Evolutionary conservation across 768 basidiomycete genomes (phyloP), one percentile per base, ranked within the genome.

Genomic region (Artomyces pyxidatus): DNA sequence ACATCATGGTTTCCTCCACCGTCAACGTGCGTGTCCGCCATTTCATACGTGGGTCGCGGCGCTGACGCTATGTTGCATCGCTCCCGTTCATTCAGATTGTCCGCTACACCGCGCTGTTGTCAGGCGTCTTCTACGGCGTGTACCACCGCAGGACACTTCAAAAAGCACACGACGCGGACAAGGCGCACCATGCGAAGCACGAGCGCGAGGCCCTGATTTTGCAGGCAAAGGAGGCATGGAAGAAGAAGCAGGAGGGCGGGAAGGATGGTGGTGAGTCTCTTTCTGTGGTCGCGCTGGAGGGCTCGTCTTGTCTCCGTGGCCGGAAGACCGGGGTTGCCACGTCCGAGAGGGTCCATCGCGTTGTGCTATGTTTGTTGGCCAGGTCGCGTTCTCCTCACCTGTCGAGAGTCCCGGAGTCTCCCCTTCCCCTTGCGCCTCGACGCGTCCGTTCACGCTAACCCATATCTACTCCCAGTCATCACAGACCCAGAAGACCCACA

Each of bases 401-500:
- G 32, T 35, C 32, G 32, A 17, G 23, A 22, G 40, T 16, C 40
- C 6, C 25, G 21, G 21, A 7, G 10, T 42, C 16, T 11, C 6
- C 5, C 21, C 23, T 4, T 9, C 10, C 3, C 14, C 23, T 28
- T 44, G 30, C 45, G 22, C 17, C 25, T 22, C 12, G 12, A 46
- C 21, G 28, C 39, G 22, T 3, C n/a, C 28, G 38, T 19, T 27
- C 47, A 11, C n/a, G 25, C n/a, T 40, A 25, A 32, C 27, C 14
- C 25, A 10, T n/a, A 21, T 37, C 44, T 48, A 29, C 42, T 41
- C 42, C 8, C 67, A 94, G 93, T 95, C 57, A 73, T 96, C 56
- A 86, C 91, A 56, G 82, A 99, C 74, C 89, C 93, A 37, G 95
- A 97, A 59, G 84, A 97, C 68, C 91, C 95, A 46, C 81, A 79